phyloP scores from a whole-genome alignment of 2,329 filamentous ascomycete genomes.

The Stemphylium lycopersici region DNA sequence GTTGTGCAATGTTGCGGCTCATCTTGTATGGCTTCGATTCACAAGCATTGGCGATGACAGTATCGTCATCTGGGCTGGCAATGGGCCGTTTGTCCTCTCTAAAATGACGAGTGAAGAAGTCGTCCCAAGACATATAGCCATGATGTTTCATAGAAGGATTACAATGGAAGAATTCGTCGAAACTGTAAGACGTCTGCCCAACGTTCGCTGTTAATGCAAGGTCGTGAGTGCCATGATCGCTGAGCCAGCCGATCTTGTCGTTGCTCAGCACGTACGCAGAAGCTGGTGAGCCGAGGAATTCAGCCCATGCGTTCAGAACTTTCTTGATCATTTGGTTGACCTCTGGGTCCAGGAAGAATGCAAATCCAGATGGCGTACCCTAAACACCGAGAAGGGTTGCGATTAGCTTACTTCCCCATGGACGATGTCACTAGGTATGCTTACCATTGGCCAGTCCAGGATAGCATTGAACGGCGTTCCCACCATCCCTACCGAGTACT shows the following conservation, averaged over 20 bases:
- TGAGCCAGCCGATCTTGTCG: constrained; percentile 50
- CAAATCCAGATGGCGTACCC: constrained; percentile 54
- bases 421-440: constrained; percentile 16
- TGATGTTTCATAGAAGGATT: constrained; percentile 61
- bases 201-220: constrained; percentile 26
- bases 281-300: constrained; percentile 41
- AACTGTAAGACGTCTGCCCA: constrained; percentile 47
- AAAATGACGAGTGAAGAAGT: constrained; percentile 70
- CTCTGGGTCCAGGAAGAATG: constrained; percentile 51
- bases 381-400: background rate
- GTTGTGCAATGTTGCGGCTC: constrained; percentile 57
- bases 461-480: constrained; percentile 64
- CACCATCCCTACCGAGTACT: constrained; percentile 52
- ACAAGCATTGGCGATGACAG: constrained; percentile 67
- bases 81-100: constrained; percentile 63
- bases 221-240: constrained; percentile 47
- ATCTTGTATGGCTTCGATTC: constrained; percentile 67
- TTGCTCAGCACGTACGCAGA: constrained; percentile 49
- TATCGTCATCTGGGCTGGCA: constrained; percentile 60
- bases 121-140: constrained; percentile 72
- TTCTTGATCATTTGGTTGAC: constrained; percentile 58
- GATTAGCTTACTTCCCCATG: background rate
- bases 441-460: constrained; percentile 65
- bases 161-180: constrained; percentile 67
- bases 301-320: constrained; percentile 58